These are phyloP conservation scores for Trypanosoma avium DNA, from an alignment of 208 protist genomes.

Conservation along the genomic window DNA sequence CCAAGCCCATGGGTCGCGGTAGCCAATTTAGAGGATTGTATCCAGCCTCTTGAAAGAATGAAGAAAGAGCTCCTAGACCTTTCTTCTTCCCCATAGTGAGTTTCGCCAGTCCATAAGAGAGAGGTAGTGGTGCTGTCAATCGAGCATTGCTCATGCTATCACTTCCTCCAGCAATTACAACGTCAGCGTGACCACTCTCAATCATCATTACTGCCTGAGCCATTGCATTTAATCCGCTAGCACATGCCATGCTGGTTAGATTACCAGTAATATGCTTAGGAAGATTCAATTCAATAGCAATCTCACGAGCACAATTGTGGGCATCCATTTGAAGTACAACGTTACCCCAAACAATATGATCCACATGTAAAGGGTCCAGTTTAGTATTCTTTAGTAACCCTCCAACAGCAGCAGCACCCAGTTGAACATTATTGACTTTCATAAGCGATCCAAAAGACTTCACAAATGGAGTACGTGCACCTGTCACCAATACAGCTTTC, in stretches of 20 bases:
- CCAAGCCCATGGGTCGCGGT: slow-evolving; percentile 45
- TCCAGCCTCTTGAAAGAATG: slow-evolving; percentile 67
- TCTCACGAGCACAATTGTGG: slow-evolving; percentile 83
- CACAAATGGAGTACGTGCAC: slow-evolving; percentile 67
- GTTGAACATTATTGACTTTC: slow-evolving; percentile 58
- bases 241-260: slow-evolving; percentile 82
- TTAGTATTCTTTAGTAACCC: slow-evolving; percentile 70
- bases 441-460: slow-evolving; percentile 75
- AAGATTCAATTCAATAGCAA: slow-evolving; percentile 83
- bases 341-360: slow-evolving; percentile 89
- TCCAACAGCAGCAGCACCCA: slow-evolving; percentile 63
- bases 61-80: slow-evolving; percentile 31
- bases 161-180: slow-evolving; percentile 85
- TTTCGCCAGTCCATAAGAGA: slow-evolving; percentile 60
- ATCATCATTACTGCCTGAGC: slow-evolving; percentile 74
- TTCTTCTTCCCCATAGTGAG: slow-evolving; percentile 45
- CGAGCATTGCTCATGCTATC: slow-evolving; percentile 83
- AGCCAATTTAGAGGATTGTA: slow-evolving; percentile 68
- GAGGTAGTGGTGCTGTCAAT: slow-evolving; percentile 47
- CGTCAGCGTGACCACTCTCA: slow-evolving; percentile 69
- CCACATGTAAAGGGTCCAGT: slow-evolving; percentile 66
- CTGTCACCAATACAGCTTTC: slow-evolving; percentile 64
- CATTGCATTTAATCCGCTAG: slow-evolving; percentile 77
- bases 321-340: slow-evolving; percentile 78
- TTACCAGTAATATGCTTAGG: slow-evolving; percentile 66